Percentiles rank a stretch among this genome's conserved stretches.
These are phyloP conservation scores for Colletotrichum sp. DNA, from an alignment of 2,329 filamentous ascomycete species.

Conservation along the genomic window DNA sequence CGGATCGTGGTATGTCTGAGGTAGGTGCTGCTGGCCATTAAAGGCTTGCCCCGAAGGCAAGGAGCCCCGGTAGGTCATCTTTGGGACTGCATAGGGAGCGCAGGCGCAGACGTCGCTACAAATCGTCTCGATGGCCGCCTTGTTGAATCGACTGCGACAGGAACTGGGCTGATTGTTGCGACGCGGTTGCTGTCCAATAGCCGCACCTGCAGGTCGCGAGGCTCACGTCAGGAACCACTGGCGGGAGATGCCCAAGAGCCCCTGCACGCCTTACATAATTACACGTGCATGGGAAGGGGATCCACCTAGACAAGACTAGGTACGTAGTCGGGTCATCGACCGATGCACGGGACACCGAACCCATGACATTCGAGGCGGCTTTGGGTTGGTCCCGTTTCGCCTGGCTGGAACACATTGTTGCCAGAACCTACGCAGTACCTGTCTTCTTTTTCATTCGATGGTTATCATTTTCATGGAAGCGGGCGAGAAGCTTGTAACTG, in stretches of 20 bases:
- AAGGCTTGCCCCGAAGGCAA: constrained; percentile 46
- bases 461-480: not conserved
- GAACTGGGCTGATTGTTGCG: constrained; percentile 2
- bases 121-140: constrained; percentile 7
- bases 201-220: constrained; percentile 15
- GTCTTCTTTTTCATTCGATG: not conserved
- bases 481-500: not conserved
- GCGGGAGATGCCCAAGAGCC: not conserved
- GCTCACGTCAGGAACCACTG: not conserved
- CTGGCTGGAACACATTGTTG: not conserved
- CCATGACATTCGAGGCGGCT: not conserved
- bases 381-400: not conserved
- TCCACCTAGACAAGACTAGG: not conserved
- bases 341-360: not conserved
- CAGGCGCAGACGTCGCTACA: constrained; percentile 13
- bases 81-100: constrained; percentile 27
- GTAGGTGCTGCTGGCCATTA: constrained; percentile 37
- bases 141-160: not conserved
- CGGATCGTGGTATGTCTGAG: constrained; percentile 10
- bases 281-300: not conserved
- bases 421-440: not conserved
- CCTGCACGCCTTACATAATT: constrained; percentile 15
- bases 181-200: constrained; percentile 22
- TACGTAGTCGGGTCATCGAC: not conserved
- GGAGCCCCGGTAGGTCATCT: constrained; percentile 41